A percentile compares a stretch with the other conserved stretches of the same genome.
phyloP scores from a whole-genome alignment of 176 grass and related monocot species.

The Oryza longistaminata region DNA sequence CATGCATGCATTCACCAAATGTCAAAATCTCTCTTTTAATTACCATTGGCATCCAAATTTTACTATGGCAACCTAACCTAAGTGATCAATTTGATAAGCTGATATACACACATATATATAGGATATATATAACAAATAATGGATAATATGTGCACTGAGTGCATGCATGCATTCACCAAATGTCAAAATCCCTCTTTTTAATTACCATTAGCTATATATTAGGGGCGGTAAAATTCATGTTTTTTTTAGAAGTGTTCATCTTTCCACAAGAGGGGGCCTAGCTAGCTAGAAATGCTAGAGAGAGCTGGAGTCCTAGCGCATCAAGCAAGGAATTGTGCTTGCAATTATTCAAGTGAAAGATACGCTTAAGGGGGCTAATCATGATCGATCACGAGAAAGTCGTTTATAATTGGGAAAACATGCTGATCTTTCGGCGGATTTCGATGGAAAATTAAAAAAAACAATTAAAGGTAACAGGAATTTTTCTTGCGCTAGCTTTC shows the following conservation, averaged over 20 bases:
- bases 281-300: background rate
- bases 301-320: background rate
- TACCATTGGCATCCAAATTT: background rate
- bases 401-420: constrained; percentile 9
- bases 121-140: background rate
- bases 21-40: background rate
- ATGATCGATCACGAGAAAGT: background rate
- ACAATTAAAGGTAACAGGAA: background rate
- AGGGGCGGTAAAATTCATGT: background rate
- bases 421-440: constrained; percentile 24
- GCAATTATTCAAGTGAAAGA: constrained; percentile 17
- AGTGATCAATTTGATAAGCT: background rate
- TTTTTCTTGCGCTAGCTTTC: constrained; percentile 23
- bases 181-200: background rate
- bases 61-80: background rate
- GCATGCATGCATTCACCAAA: background rate
- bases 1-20: background rate
- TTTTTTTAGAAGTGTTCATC: background rate
- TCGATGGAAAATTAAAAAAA: constrained; percentile 4
- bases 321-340: background rate
- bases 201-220: background rate
- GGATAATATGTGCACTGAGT: background rate
- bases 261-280: background rate
- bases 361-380: background rate
- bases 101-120: background rate